Base-by-base conservation (phyloP, 179 eudicot genomes). In the Spergularia azorica region DNA sequence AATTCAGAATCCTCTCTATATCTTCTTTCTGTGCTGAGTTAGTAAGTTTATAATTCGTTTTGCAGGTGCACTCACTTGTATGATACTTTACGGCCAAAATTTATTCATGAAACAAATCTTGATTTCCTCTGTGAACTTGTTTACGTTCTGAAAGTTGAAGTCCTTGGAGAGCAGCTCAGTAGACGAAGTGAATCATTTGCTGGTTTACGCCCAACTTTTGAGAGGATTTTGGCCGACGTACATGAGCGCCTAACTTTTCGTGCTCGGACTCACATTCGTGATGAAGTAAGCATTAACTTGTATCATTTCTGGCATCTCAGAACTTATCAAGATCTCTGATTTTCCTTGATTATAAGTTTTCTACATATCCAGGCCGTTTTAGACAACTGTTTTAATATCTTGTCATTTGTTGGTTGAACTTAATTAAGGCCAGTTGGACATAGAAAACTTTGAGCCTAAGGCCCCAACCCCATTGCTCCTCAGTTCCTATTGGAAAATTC, bases 161-260 rank as follows among this genome's bases (percentile, higher is more conserved):
- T 93, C 76, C 87, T 93, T 57, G 98, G 95, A 61, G 98, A 95
- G 88, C 95, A 91, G 76, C 88, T 90, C 57, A 88, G 83, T 80
- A 84, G 92, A 78, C 87, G 95, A 79, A 92, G 87, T 81, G 97
- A 95, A 79, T 88, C 98, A 51, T 83, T 93, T 77, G 91, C 97
- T 75, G 98, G 98, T 77, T 60, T 93, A 76, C 95, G 92, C 60
- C 98, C 98, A 62, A 93, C 97, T 48, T 82, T 95, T 67, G 92
- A 95, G 68, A 95, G 98, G 79, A 91, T 91, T 58, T 78, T 95
- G 70, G 98, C 90, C 43, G 98, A 95, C 87, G 92, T 93, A 64
- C 97, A 91, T 74, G 98, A 95, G 84, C 87, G 98, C 77, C 84
- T 95, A 78, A 95, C 97, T 68, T 95, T 95, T 68, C 97, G 98